phyloP scores from a whole-genome alignment of 2,329 filamentous ascomycete genomes.

The Ceratocystis variospora region DNA sequence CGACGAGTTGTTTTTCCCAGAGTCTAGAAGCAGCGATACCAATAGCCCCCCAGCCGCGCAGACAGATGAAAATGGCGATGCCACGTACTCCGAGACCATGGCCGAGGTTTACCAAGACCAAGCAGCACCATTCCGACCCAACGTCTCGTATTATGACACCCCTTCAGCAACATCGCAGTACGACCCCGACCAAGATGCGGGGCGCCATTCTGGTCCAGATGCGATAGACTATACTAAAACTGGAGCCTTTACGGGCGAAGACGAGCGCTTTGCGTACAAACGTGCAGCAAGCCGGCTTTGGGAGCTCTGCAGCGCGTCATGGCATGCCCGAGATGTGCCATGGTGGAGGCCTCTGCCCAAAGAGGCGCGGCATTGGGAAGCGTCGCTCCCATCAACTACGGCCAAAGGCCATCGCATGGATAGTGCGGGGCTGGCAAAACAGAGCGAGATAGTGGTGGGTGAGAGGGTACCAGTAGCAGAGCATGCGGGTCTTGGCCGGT shows the following conservation, averaged over 20 bases:
- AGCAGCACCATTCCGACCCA: conserved; percentile 63
- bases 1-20: conserved; percentile 67
- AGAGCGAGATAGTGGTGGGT: conserved; percentile 13
- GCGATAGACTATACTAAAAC: conserved; percentile 53
- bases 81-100: conserved; percentile 33
- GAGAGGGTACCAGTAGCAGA: conserved; percentile 9
- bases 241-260: conserved; percentile 60
- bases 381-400: conserved; percentile 10
- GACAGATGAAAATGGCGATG: conserved; percentile 25
- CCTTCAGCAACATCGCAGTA: conserved; percentile 35
- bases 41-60: not conserved
- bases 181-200: conserved; percentile 42
- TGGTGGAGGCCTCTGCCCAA: conserved; percentile 61
- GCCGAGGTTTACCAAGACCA: conserved; percentile 65
- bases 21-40: conserved; percentile 26
- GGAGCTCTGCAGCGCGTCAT: conserved; percentile 63
- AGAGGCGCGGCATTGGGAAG: conserved; percentile 56
- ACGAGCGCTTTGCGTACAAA: conserved; percentile 71
- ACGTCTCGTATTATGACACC: conserved; percentile 52
- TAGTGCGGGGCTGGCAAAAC: conserved; percentile 11
- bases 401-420: conserved; percentile 6
- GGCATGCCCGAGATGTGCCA: conserved; percentile 45
- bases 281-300: conserved; percentile 63
- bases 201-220: conserved; percentile 32
- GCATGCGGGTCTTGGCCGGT: conserved; percentile 16